Evolutionary conservation across 2,329 filamentous ascomycete species (phyloP), one percentile per base, ranked within the genome.

Genomic region (Neofusicoccum parvum): DNA sequence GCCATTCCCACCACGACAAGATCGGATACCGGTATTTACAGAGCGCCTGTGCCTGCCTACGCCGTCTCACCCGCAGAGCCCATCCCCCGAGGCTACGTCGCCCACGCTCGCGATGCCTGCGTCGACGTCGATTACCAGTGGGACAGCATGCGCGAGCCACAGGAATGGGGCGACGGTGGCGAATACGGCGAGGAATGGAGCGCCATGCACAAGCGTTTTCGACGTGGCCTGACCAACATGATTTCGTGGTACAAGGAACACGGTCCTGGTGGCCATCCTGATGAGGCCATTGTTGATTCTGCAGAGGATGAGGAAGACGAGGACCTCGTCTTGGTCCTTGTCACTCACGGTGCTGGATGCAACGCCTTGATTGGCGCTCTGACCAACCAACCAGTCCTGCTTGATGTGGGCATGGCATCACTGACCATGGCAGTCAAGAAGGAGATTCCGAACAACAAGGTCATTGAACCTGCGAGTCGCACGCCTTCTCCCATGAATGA

Each of bases 301-400:
- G 67, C 69, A 27, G 67, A 73, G 3, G 75, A 80, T 0, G 76
- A 81, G 12, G 80, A 85, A 1, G 85, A 87, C 0, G 87, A 90
- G 14, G 86, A 88, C 70, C 86, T 93, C 1, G 89, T 98, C 1
- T 82, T 99, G 15, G 84, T 99, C 46, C 80, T 99, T 7, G 91
- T 99, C 23, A 97, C 95, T 0, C 95, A 99, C 74, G 94, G 94
- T 27, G 95, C 95, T 14, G 95, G 95, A 45, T 97, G 94, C 79
- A 99, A 99, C 79, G 95, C 95, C 2, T 80, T 99, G 50, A 94
- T 99, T 68, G 93, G 94, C 12, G 93, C 93, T 32, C 86, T 99
- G 69, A 96, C 94, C 0, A 91, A 94, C 67, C 91, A 97, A 72
- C 94, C 95, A 0, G 93, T 96, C 0, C 84, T 99, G 14, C 87